Evolutionary conservation across 495 filamentous ascomycete species (phyloP).

Genomic region (Usnea hakonensis): DNA sequence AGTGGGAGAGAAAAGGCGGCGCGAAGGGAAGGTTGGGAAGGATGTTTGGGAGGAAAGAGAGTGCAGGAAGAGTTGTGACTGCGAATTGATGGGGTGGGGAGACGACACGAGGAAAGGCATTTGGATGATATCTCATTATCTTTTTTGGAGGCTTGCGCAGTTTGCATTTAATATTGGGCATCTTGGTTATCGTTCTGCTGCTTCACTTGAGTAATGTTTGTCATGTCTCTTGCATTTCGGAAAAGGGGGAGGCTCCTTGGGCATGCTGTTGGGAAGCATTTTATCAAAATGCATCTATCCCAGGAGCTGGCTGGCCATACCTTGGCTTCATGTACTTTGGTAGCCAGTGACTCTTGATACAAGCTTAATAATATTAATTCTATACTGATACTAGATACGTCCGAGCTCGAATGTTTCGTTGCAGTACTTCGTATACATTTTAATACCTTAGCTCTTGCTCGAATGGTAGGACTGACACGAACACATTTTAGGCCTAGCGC

Average conservation of each 20-base stretch:
- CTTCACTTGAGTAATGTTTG: not conserved
- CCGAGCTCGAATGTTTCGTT: no score
- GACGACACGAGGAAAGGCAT: not conserved
- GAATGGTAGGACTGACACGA: no score
- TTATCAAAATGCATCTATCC: not conserved
- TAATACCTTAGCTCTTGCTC: no score
- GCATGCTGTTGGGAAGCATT: not conserved
- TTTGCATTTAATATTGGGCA: not conserved
- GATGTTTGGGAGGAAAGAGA: conserved; percentile 11
- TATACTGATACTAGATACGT: no score
- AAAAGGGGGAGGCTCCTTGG: not conserved
- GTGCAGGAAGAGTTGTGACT: conserved; percentile 22
- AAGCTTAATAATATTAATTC: no score
- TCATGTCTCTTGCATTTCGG: not conserved
- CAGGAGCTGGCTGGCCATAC: not conserved
- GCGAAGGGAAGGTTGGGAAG: conserved; percentile 2
- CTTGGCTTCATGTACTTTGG: not conserved
- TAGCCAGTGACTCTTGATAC: not conserved
- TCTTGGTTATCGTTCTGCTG: not conserved
- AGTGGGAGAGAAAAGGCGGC: conserved; percentile 8
- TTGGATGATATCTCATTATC: not conserved
- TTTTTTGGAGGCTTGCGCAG: not conserved
- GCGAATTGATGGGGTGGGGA: conserved; percentile 2
- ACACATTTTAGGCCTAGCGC: not conserved
- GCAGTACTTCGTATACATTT: no score